Evolutionary conservation across 2,329 filamentous ascomycete genomes (phyloP).

Genomic region (Drechslerella dactyloides): DNA sequence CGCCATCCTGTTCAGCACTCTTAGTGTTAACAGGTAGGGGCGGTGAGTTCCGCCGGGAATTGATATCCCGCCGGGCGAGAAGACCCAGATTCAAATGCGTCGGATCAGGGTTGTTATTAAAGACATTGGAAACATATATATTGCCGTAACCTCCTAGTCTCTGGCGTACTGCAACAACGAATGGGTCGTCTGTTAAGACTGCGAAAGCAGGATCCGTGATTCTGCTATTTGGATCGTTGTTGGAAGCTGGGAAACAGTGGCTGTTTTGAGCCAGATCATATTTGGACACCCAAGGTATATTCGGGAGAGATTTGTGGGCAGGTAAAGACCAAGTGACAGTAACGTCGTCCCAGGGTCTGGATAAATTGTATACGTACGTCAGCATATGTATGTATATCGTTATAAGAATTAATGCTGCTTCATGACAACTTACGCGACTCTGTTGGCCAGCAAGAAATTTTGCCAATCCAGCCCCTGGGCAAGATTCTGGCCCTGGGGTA

Average conservation of each 20-base stretch:
- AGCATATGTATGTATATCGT: not conserved
- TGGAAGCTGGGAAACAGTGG: not conserved
- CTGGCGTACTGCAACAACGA: constrained; percentile 3
- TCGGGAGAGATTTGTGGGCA: not conserved
- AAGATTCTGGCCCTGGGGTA: not conserved
- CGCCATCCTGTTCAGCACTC: not conserved
- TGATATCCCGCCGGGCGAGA: not conserved
- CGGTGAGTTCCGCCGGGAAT: not conserved
- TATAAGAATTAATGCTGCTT: not conserved
- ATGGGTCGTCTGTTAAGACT: constrained; percentile 15
- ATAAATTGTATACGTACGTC: not conserved
- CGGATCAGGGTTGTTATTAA: not conserved
- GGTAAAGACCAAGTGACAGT: constrained; percentile 15
- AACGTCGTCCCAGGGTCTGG: constrained; percentile 16
- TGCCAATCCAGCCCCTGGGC: constrained; percentile 10
- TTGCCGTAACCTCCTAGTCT: not conserved
- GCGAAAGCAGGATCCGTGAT: constrained; percentile 19
- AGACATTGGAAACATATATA: not conserved
- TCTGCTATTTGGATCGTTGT: constrained; percentile 1
- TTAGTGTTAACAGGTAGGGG: not conserved
- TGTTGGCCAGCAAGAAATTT: constrained; percentile 11
- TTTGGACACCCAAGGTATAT: constrained; percentile 8
- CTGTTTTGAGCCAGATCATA: constrained; percentile 19
- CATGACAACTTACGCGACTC: constrained; percentile 16
- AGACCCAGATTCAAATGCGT: not conserved